Conservation (phyloP, 352 stramenopile genomes). For the Phytophthora quininea region DNA sequence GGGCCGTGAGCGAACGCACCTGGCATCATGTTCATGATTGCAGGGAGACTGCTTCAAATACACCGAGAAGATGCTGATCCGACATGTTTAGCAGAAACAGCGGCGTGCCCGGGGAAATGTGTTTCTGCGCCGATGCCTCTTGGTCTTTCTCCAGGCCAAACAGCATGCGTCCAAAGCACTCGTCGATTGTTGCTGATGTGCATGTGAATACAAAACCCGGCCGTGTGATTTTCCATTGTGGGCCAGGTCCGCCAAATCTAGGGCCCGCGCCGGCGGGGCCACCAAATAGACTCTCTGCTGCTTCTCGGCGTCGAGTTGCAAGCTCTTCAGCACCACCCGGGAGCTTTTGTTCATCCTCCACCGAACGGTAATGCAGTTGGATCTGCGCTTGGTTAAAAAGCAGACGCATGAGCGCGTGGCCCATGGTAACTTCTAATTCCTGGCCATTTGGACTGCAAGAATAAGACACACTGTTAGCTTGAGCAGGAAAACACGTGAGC, state of each 20-base stretch:
- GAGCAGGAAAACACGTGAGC: neutral
- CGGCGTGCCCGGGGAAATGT: constrained; percentile 77
- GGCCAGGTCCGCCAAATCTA: constrained; percentile 37
- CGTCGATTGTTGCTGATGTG: constrained; percentile 82
- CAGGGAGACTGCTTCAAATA: constrained; percentile 86
- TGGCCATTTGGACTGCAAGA: constrained; percentile 64
- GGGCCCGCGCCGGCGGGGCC: constrained; percentile 14
- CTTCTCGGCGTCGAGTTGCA: constrained; percentile 67
- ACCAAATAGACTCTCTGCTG: constrained; percentile 72
- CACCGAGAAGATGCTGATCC: constrained; percentile 81
- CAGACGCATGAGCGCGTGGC: constrained; percentile 74
- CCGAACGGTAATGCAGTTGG: constrained; percentile 80
- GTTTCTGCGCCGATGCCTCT: constrained; percentile 60
- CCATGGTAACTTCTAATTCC: constrained; percentile 67
- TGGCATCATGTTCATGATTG: constrained; percentile 80
- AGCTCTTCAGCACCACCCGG: constrained; percentile 76
- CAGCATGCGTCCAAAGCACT: constrained; percentile 87
- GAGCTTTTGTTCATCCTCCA: constrained; percentile 84
- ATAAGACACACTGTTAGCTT: constrained; percentile 15
- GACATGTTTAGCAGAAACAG: constrained; percentile 88
- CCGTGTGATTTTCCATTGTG: constrained; percentile 50
- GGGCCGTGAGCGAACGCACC: constrained; percentile 70
- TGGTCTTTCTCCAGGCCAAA: constrained; percentile 82
- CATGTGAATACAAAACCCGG: constrained; percentile 88
- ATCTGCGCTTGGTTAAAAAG: constrained; percentile 87